phyloP scores from a whole-genome alignment of 805 yeast genomes.

The Ogataea salicorniae region DNA sequence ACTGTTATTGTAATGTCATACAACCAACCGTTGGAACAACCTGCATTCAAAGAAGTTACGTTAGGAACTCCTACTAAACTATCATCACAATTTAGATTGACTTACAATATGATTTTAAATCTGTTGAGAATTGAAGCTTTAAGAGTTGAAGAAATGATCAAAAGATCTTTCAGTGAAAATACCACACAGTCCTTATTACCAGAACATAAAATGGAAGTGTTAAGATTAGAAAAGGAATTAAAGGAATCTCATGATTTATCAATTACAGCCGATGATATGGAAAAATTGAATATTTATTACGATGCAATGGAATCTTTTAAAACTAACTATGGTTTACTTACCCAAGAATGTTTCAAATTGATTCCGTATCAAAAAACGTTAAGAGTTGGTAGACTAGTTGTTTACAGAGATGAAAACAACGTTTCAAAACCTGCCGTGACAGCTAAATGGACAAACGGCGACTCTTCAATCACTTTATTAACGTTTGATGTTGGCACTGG shows the following conservation, averaged over 20 bases:
- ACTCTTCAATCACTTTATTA: slow-evolving; percentile 33
- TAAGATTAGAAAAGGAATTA: slow-evolving; percentile 45
- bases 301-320: slow-evolving; percentile 42
- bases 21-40: slow-evolving; percentile 51
- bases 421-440: slow-evolving; percentile 49
- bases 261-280: slow-evolving; percentile 33
- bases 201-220: slow-evolving; percentile 69
- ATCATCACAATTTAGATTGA: slow-evolving; percentile 86
- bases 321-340: slow-evolving; percentile 38
- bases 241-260: slow-evolving; percentile 25
- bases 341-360: slow-evolving; percentile 42
- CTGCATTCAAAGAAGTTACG: slow-evolving; percentile 70
- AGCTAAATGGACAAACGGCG: slow-evolving; percentile 36
- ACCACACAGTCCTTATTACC: slow-evolving; percentile 80
- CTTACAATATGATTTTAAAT: slow-evolving; percentile 93
- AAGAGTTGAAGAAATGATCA: slow-evolving; percentile 97
- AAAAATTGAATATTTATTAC: slow-evolving; percentile 42
- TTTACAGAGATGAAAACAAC: slow-evolving; percentile 46
- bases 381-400: slow-evolving; percentile 50
- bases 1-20: slow-evolving; percentile 91
- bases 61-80: slow-evolving; percentile 88
- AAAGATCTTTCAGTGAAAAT: slow-evolving; percentile 91
- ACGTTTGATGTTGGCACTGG: slow-evolving; percentile 32
- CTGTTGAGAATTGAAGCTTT: slow-evolving; percentile 88
- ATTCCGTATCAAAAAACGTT: slow-evolving; percentile 45